Evolutionary conservation across 2,329 filamentous ascomycete species (phyloP), one percentile per base, ranked within the genome.

Genomic region (Leptographium procerum): DNA sequence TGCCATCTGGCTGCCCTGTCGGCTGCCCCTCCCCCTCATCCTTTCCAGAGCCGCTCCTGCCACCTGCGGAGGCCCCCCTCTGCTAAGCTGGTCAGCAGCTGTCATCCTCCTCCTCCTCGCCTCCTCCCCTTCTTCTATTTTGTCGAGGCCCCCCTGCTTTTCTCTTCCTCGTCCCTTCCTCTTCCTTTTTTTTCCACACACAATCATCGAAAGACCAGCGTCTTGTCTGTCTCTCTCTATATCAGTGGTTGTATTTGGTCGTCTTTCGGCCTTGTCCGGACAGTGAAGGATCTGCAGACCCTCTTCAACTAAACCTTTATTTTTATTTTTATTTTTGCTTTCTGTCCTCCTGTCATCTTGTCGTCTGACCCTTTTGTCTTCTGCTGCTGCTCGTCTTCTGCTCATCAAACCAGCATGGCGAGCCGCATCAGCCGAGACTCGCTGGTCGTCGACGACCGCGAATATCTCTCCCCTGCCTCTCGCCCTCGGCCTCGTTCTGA

Each of bases 381-480:
- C 29, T 7, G 47, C 16, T 55, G 29, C 29, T 11, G 5, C n/a
- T n/a, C 54, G 10, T 16, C 26, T 36, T 8, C 24, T 28, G 19
- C n/a, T 24, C n/a, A 19, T 36, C 40, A 31, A n/a, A 33, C 26
- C 54, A 40, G 9, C 47, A 64, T 64, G 62, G 28, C 59, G 11
- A 33, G 43, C 36, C 62, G 57, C 48, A 52, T 55, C 22, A 57
- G 53, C 53, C 58, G 59, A 10, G 59, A 62, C 26, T 54, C 55
- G 36, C 28, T 56, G 19, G n/a, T 47, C 52, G 29, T 50, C 43
- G 60, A 64, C 51, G 62, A 63, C 19, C 57, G 55, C 47, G 58
- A 58, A 45, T 62, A 59, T 26, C 33, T 29, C 14, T 14, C 28
- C n/a, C 45, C 47, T 10, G 10, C n/a, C 1, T n/a, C 26, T n/a